Base-by-base conservation (phyloP, 2,329 filamentous ascomycete genomes). In the Colletotrichum tamarilloi region DNA sequence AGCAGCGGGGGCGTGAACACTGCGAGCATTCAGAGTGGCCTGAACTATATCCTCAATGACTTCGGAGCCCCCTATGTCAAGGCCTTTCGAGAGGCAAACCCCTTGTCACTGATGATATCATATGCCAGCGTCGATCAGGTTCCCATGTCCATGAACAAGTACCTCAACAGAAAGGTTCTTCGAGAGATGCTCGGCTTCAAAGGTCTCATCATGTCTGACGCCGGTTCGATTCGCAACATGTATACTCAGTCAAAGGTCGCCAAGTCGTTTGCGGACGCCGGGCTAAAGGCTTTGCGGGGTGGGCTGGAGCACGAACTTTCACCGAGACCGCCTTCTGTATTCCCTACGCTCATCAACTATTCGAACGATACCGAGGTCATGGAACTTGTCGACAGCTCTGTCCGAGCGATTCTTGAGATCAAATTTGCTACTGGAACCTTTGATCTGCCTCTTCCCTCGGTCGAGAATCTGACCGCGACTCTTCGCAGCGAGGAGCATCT, bases 1-100 rank as follows among this genome's bases (percentile, higher is more conserved):
- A 71, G 73, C 2, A 78, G 76, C 26, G 81, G 81, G 52, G 81
- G 81, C 26, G 77, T 83, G 59, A 83, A 83, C 74, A 67, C 70
- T 0, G 81, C 81, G 6, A 80, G 78, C 60, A 79, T 80, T 70
- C 76, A 77, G 3, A 79, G 78, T 3, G 81, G 81, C 14, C 72
- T 82, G 14, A 82, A 83, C 69, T 76, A 82, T 38, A 78, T 82
- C 24, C 78, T 81, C 68, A 82, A 82, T 75, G 78, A 80, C 60
- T 77, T 79, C 19, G 75, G 76, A 2, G 75, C 76, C 3, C 80
- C 80, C 1, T 81, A 80, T 38, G 75, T 80, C 60, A 78, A 79
- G 24, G 78, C 78, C 5, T 70, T 82, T 30, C 64, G 62, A 32
- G 77, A 81, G 52, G 76, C 77, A 9, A 67, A 76, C 3, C 80